phyloP scores from a whole-genome alignment of 768 basidiomycete genomes.

The Macrolepiota dolichaula region DNA sequence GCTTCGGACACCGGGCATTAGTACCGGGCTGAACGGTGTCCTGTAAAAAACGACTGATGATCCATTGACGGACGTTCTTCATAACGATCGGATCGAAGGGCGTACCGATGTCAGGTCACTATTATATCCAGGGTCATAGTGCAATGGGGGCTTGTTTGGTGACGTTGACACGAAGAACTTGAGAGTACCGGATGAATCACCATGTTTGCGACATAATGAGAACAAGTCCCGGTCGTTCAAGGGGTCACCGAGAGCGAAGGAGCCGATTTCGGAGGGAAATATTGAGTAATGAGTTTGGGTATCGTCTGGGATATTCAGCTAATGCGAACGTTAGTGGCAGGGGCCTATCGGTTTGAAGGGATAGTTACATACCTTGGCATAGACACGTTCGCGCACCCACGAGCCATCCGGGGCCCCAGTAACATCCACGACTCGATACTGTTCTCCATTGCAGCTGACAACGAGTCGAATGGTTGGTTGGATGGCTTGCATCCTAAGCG shows the following conservation, averaged over 20 bases:
- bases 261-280: conserved; percentile 46
- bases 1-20: background rate
- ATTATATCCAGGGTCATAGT: conserved; percentile 18
- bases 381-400: conserved; percentile 42
- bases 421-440: conserved; percentile 46
- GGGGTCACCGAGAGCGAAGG: conserved; percentile 37
- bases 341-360: too few species aligned
- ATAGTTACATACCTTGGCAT: conserved; percentile 33
- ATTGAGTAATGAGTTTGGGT: conserved; percentile 35
- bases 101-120: conserved; percentile 12
- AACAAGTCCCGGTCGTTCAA: conserved; percentile 38
- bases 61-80: background rate
- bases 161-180: conserved; percentile 49
- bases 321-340: conserved; percentile 9
- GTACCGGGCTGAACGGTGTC: background rate
- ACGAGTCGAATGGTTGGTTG: conserved; percentile 40
- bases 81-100: background rate
- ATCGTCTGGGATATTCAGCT: conserved; percentile 45
- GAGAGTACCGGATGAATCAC: conserved; percentile 45
- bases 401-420: conserved; percentile 42
- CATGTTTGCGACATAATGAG: conserved; percentile 38
- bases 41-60: conserved; percentile 1
- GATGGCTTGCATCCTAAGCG: conserved; percentile 20
- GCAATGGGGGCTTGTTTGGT: conserved; percentile 36
- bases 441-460: conserved; percentile 46